Evolutionary conservation across 768 basidiomycete genomes (phyloP), one percentile per base, ranked within the genome.

Genomic region (Leucogyrophana mollusca): DNA sequence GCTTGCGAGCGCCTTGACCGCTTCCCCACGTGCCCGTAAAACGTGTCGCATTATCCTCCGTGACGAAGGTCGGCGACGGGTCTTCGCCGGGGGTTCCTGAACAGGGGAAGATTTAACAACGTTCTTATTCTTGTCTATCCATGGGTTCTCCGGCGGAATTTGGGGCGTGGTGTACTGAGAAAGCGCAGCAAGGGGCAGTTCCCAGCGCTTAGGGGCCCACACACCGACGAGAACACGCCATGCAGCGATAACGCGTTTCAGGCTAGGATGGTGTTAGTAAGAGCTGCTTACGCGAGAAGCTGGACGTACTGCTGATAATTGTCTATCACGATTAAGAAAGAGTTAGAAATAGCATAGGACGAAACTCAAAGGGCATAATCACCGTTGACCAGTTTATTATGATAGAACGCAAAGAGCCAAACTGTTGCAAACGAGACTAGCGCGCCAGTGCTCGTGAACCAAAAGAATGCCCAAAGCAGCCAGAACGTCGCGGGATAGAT

Each of bases 221-320:
- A 98, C 82, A 6, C 94, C 96, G 52, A 97, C 80, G 11, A 99
- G 78, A n/a, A 96, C 83, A 44, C 92, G 85, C 94, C 95, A 99
- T n/a, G 94, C 84, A 4, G 94, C 90, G 14, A 87, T 75, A 39
- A 95, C 77, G 34, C 88, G 89, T 67, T 94, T 95, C 40, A 83
- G 80, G 23, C 93, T 93, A 58, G 33, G 34, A 30, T 45, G 10
- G 47, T 40, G 47, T 49, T 32, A 10, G 49, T 55, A 52, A 51
- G 49, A 43, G 56, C 53, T 49, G 10, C 20, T 16, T 37, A 7
- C 6, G 16, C n/a, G 16, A 16, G 46, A 46, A 47, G 40, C 39
- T 47, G 21, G 34, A 73, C 78, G 54, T 52, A 94, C 93, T 82
- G 78, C 55, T 87, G 77, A 61, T 94, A 94, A 53, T 83, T 85